Percentiles rank a stretch among this genome's conserved stretches.
Evolutionary conservation across 2,329 filamentous ascomycete genomes (phyloP).

Genomic region (Cordyceps militaris): DNA sequence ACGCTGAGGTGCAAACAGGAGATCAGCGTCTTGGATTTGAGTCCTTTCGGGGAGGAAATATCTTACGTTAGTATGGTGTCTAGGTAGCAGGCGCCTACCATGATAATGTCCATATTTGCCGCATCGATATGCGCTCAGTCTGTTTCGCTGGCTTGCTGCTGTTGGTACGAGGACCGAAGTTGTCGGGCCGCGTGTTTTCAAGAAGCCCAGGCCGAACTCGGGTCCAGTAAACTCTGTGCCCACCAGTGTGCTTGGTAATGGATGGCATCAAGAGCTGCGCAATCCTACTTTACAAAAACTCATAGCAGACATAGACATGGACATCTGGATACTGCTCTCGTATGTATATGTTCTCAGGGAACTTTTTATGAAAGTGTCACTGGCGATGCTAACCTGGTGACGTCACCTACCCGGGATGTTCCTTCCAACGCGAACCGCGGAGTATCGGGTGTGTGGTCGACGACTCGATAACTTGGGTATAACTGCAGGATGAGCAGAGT

Average conservation of each 20-base stretch:
- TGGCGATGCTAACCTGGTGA: not conserved
- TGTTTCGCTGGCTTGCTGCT: not conserved
- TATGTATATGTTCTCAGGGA: not conserved
- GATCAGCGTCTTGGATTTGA: not conserved
- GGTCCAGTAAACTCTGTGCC: not conserved
- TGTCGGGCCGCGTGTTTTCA: not conserved
- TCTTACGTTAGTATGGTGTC: slow-evolving; percentile 60
- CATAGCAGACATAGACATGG: not conserved
- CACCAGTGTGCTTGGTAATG: too few species aligned
- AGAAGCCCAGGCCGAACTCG: not conserved
- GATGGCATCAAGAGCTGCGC: not conserved
- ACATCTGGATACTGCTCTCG: not conserved
- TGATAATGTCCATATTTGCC: slow-evolving; percentile 50
- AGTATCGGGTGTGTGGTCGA: too few species aligned
- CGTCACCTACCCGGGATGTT: not conserved
- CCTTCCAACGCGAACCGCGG: not conserved
- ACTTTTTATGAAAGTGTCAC: not conserved
- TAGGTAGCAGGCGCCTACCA: slow-evolving; percentile 62
- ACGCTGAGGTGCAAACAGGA: slow-evolving; percentile 37
- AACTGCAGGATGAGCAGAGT: too few species aligned
- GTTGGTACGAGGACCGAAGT: not conserved
- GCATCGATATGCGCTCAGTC: not conserved
- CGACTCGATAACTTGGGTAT: too few species aligned
- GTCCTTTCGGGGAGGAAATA: not conserved
- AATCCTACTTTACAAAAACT: not conserved